Evolutionary conservation across 371 early-diverging fungal species (phyloP).

Genomic region (Batkoa obscura): DNA sequence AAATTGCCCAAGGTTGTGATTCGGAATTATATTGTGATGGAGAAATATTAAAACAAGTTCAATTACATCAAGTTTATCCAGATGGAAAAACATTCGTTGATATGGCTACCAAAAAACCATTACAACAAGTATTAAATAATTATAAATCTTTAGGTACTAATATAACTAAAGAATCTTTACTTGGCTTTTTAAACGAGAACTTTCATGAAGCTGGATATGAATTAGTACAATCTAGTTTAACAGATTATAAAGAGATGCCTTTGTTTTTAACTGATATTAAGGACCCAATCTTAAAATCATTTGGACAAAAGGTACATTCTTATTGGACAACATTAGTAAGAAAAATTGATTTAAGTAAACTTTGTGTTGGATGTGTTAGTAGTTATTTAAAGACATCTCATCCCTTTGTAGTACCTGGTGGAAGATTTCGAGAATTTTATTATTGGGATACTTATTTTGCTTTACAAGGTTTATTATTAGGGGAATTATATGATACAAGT

Average conservation of each 20-base stretch:
- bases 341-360: slow-evolving; percentile 15
- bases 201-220: slow-evolving; percentile 32
- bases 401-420: slow-evolving; percentile 77
- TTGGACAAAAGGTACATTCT: slow-evolving; percentile 23
- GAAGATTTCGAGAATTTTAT: slow-evolving; percentile 75
- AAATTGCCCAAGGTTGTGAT: too few relatives aligned
- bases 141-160: slow-evolving; percentile 28
- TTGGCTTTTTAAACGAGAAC: slow-evolving; percentile 30
- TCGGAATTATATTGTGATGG: slow-evolving; percentile 55
- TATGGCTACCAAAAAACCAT: slow-evolving; percentile 37
- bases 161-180: slow-evolving; percentile 20
- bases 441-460: slow-evolving; percentile 87
- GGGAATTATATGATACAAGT: slow-evolving; percentile 33
- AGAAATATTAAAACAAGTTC: slow-evolving; percentile 32
- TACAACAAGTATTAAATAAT: slow-evolving; percentile 22
- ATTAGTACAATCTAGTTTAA: slow-evolving; percentile 13
- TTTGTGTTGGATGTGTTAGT: slow-evolving; percentile 32
- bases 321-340: slow-evolving; percentile 41
- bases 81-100: slow-evolving; percentile 17
- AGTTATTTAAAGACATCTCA: slow-evolving; percentile 28
- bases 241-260: slow-evolving; percentile 15
- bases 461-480: slow-evolving; percentile 49
- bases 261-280: slow-evolving; percentile 24
- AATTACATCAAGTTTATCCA: slow-evolving; percentile 28
- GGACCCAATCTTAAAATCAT: slow-evolving; percentile 25